phyloP scores from a whole-genome alignment of 768 basidiomycete genomes.

The Suillus occidentalis region DNA sequence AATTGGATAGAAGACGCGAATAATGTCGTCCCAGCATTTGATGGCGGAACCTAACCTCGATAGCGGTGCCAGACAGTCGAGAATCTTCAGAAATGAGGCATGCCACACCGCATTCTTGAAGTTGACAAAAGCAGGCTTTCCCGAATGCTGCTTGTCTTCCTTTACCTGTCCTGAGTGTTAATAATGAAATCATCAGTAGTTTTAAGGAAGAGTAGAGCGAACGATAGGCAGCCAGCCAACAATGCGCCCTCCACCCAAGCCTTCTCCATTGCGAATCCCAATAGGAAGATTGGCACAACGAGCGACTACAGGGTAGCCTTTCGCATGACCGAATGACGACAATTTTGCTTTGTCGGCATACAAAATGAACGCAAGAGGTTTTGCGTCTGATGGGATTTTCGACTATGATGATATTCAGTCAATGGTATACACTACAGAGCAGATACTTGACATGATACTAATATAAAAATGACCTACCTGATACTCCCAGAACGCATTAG shows the following conservation, averaged over 20 bases:
- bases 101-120: conserved; percentile 26
- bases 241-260: conserved; percentile 15
- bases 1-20: conserved; percentile 16
- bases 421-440: neutral
- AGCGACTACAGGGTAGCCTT: conserved; percentile 22
- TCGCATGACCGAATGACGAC: conserved; percentile 14
- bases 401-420: neutral
- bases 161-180: conserved; percentile 4
- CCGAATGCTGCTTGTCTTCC: conserved; percentile 4
- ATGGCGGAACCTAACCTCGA: conserved; percentile 13
- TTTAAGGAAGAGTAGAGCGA: conserved; percentile 2
- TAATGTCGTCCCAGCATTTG: conserved; percentile 11
- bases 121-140: conserved; percentile 15
- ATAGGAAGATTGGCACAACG: conserved; percentile 16
- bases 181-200: neutral
- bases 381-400: neutral
- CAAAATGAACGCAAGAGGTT: conserved; percentile 31
- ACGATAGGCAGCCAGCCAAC: conserved; percentile 20
- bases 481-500: neutral
- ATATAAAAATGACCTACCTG: neutral
- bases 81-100: conserved; percentile 20
- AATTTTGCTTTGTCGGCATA: conserved; percentile 32
- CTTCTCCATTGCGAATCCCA: conserved; percentile 13
- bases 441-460: neutral
- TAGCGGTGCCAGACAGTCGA: conserved; percentile 19